Percentiles rank a stretch among this genome's conserved stretches.
Evolutionary conservation across 805 yeast genomes (phyloP).

Genomic region (Candida arabinofermentans): DNA sequence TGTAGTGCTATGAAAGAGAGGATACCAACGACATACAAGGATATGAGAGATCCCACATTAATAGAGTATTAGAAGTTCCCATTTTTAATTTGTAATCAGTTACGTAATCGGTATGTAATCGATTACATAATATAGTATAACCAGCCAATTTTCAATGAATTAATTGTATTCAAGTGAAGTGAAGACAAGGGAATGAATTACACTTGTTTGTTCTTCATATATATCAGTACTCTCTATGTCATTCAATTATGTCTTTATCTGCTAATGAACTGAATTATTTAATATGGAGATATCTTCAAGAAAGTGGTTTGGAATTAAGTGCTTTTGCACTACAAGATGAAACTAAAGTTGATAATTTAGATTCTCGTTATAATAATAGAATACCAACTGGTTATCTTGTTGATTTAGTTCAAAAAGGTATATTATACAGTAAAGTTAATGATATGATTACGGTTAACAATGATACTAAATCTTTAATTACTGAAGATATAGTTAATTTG

Average conservation of each 20-base stretch:
- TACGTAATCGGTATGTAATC: no score
- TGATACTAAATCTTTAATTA: constrained; percentile 8
- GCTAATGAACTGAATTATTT: constrained; percentile 84
- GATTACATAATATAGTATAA: no score
- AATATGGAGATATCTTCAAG: constrained; percentile 90
- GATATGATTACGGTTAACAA: constrained; percentile 34
- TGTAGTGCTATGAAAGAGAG: no score
- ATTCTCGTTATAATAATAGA: constrained; percentile 40
- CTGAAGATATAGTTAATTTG: constrained; percentile 25
- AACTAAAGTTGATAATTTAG: constrained; percentile 57
- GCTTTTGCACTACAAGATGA: constrained; percentile 81
- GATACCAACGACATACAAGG: no score
- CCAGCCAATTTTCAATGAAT: no score
- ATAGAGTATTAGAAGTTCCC: no score
- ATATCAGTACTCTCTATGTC: no score
- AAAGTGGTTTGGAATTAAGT: constrained; percentile 70
- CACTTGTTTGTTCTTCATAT: no score
- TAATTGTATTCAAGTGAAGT: no score
- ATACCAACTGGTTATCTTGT: constrained; percentile 83
- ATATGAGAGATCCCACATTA: no score
- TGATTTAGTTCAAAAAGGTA: constrained; percentile 79
- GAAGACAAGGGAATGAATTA: no score
- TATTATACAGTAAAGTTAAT: constrained; percentile 71
- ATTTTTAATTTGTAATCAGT: no score
- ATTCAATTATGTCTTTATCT: constrained; percentile 84